phyloP scores from a whole-genome alignment of 2,329 filamentous ascomycete genomes.

The Cytospora schulzeri region DNA sequence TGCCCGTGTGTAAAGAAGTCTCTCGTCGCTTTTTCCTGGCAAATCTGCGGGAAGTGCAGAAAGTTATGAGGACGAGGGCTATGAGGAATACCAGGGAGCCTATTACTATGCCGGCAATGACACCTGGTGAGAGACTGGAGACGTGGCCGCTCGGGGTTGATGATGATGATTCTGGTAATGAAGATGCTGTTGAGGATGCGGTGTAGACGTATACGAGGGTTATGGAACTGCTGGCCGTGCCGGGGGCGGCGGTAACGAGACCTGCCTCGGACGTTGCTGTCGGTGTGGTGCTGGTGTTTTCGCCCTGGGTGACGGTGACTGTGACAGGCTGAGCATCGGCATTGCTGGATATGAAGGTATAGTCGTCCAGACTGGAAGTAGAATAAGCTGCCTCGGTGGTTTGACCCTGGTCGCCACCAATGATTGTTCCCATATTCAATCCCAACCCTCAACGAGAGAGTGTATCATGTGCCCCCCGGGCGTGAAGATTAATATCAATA shows the following conservation, averaged over 20 bases:
- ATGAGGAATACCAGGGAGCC: slow-evolving; percentile 27
- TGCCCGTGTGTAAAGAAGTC: background rate
- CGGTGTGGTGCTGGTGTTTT: background rate
- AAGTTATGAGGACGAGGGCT: slow-evolving; percentile 27
- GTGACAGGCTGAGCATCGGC: slow-evolving; percentile 6
- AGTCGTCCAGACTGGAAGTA: background rate
- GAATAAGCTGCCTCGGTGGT: background rate
- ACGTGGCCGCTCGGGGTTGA: background rate
- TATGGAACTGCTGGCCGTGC: slow-evolving; percentile 20
- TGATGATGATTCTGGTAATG: slow-evolving; percentile 7
- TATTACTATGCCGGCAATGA: slow-evolving; percentile 35
- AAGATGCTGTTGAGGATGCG: slow-evolving; percentile 4
- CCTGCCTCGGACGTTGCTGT: slow-evolving; percentile 7
- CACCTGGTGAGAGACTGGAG: slow-evolving; percentile 26
- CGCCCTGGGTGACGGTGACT: slow-evolving; percentile 18
- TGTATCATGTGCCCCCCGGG: background rate
- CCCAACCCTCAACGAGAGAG: background rate
- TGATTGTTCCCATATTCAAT: background rate
- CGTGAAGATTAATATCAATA: background rate
- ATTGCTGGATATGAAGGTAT: background rate
- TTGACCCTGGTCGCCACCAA: background rate
- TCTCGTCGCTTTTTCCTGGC: slow-evolving; percentile 23
- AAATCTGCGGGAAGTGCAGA: slow-evolving; percentile 22
- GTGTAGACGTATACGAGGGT: slow-evolving; percentile 24
- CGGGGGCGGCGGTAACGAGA: background rate